phyloP scores from a whole-genome alignment of 306 rosid species.

The Datisca glomerata region DNA sequence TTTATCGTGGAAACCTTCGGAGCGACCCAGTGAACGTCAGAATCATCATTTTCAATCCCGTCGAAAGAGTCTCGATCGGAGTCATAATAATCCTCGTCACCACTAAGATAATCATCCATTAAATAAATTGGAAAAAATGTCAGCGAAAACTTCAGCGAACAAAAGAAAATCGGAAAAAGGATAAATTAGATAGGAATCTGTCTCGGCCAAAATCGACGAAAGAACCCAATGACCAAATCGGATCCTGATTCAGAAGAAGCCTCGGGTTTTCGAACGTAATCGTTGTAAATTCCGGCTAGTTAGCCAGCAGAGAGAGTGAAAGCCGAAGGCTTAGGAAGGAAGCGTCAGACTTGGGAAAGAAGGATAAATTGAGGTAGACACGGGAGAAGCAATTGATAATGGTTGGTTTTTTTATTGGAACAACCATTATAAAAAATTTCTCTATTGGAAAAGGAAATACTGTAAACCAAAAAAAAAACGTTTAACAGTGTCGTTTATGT shows the following conservation, averaged over 20 bases:
- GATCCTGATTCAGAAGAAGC: constrained; percentile 2
- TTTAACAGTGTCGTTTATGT: too few species aligned
- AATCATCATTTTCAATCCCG: constrained; percentile 42
- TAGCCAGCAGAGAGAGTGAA: constrained; percentile 10
- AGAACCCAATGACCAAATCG: constrained; percentile 5
- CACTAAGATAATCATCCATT: constrained; percentile 47
- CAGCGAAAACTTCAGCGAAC: background rate
- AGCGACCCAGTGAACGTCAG: constrained; percentile 24
- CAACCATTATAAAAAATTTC: too few species aligned
- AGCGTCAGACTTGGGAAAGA: background rate
- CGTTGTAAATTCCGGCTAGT: constrained; percentile 6
- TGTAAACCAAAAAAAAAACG: too few species aligned
- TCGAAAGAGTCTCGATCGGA: constrained; percentile 64
- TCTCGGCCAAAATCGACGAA: background rate
- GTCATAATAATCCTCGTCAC: constrained; percentile 47
- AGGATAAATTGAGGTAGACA: too few species aligned
- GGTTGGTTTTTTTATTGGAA: too few species aligned
- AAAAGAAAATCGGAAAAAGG: constrained; percentile 1
- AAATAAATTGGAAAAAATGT: background rate
- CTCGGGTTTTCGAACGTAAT: constrained; percentile 4
- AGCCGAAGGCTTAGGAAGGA: constrained; percentile 10
- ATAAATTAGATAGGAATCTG: background rate
- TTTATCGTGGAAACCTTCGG: constrained; percentile 49
- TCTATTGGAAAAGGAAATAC: too few species aligned
- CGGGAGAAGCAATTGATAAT: too few species aligned